phyloP scores from a whole-genome alignment of 1,284 basidiomycete species.

The Puccinia hordei region DNA sequence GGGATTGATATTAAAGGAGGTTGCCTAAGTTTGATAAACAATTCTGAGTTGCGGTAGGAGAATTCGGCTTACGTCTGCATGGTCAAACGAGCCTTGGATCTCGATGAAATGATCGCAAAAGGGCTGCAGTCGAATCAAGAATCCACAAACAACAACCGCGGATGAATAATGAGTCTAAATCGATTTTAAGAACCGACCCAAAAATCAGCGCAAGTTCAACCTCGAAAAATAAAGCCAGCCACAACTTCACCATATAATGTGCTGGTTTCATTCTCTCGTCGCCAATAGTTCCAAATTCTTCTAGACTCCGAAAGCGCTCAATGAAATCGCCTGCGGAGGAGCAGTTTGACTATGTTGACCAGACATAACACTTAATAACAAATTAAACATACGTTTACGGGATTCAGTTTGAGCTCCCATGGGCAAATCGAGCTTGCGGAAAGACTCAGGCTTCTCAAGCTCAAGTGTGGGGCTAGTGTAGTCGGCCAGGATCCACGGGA shows the following conservation, averaged over 20 bases:
- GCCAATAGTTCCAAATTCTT: constrained; percentile 77
- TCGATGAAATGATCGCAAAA: constrained; percentile 87
- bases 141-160: constrained; percentile 95
- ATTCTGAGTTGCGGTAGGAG: background rate
- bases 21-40: background rate
- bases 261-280: constrained; percentile 66
- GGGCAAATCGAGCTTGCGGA: constrained; percentile 77
- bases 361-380: background rate
- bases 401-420: constrained; percentile 86
- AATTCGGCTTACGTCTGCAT: constrained; percentile 39
- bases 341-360: background rate
- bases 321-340: constrained; percentile 56
- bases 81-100: constrained; percentile 64
- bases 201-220: constrained; percentile 63
- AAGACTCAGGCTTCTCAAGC: constrained; percentile 68
- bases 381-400: constrained; percentile 59
- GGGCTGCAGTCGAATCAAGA: constrained; percentile 83
- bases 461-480: constrained; percentile 77
- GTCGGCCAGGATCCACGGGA: constrained; percentile 85
- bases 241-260: constrained; percentile 8
- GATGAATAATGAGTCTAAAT: constrained; percentile 86
- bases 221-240: constrained; percentile 6
- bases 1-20: constrained; percentile 76
- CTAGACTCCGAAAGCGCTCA: constrained; percentile 71
- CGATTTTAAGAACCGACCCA: constrained; percentile 7